Percentiles rank a stretch among this genome's conserved stretches.
Conservation (phyloP, 1,284 basidiomycete genomes). For the Melanopsichium pennsylvanicum region DNA sequence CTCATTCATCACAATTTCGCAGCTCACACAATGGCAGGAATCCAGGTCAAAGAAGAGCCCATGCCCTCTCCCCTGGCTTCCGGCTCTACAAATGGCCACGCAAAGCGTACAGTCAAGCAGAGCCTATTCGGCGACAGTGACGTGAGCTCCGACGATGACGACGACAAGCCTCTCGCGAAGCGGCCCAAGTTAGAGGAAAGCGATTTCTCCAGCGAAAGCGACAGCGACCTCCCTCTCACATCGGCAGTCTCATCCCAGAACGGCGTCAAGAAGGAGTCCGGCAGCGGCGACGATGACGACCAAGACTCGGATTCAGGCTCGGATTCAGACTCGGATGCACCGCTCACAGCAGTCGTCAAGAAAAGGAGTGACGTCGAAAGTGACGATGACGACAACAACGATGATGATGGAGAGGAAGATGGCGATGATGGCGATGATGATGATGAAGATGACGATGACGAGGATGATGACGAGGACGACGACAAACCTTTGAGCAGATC, state of each 20-base stretch:
- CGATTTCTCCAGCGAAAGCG: constrained; percentile 27
- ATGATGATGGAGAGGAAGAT: constrained; percentile 40
- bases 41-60: constrained; percentile 46
- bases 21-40: constrained; percentile 7
- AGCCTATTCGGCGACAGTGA: constrained; percentile 33
- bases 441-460: constrained; percentile 46
- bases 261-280: constrained; percentile 36
- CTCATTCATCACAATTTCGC: not conserved
- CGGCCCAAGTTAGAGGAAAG: constrained; percentile 21
- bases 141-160: constrained; percentile 38
- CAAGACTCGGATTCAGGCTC: constrained; percentile 43
- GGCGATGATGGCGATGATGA: constrained; percentile 43
- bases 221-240: constrained; percentile 47
- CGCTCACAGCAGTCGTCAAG: constrained; percentile 40
- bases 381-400: constrained; percentile 27
- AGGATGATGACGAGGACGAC: constrained; percentile 67
- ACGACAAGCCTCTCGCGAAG: constrained; percentile 46
- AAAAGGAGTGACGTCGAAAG: constrained; percentile 22
- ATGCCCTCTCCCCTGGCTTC: constrained; percentile 20
- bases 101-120: constrained; percentile 25
- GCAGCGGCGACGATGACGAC: constrained; percentile 7
- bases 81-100: constrained; percentile 24
- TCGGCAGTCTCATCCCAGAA: constrained; percentile 28
- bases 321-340: constrained; percentile 54
- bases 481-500: constrained; percentile 67